Percentiles rank a stretch among this genome's conserved stretches.
These are phyloP conservation scores for Phytophthora palmivora DNA, from an alignment of 352 stramenopile genomes.

Conservation along the genomic window DNA sequence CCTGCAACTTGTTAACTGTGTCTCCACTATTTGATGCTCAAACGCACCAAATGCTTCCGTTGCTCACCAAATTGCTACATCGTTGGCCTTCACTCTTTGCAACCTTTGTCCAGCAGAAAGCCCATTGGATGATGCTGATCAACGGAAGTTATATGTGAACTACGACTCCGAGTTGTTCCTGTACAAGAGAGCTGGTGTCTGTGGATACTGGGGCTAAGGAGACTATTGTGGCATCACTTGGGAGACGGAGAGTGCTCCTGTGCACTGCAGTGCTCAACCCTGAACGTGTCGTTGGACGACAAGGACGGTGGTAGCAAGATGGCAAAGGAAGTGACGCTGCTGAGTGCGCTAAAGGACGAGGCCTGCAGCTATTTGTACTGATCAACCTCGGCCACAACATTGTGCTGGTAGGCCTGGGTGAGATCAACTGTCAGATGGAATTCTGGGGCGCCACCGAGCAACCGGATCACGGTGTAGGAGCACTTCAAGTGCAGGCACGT, in stretches of 20 bases:
- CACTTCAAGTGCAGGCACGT: slow-evolving; percentile 99
- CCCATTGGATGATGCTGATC: no score
- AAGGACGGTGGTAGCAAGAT: slow-evolving; percentile 78
- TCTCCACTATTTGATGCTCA: slow-evolving; percentile 58
- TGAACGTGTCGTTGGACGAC: slow-evolving; percentile 98
- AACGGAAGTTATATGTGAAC: no score
- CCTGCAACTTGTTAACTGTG: slow-evolving; percentile 46
- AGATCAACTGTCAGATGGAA: slow-evolving; percentile 96
- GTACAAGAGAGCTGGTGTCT: slow-evolving; percentile 95
- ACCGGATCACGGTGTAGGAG: slow-evolving; percentile 95
- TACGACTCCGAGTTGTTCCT: slow-evolving; percentile 99
- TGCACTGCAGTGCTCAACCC: slow-evolving; percentile 94
- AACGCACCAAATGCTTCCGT: slow-evolving; percentile 63
- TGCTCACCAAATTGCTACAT: slow-evolving; percentile 52
- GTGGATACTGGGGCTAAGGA: slow-evolving; percentile 98
- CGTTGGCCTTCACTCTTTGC: slow-evolving; percentile 63
- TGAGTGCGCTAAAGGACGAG: slow-evolving; percentile 96
- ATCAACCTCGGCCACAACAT: slow-evolving; percentile 95
- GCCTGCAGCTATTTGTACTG: slow-evolving; percentile 97
- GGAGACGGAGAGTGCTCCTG: slow-evolving; percentile 96
- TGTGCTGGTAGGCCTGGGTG: slow-evolving; percentile 94
- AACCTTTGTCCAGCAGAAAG: slow-evolving; percentile 73
- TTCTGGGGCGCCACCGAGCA: slow-evolving; percentile 98
- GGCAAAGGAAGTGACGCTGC: slow-evolving; percentile 91
- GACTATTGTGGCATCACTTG: slow-evolving; percentile 95